Evolutionary conservation across 2,329 filamentous ascomycete genomes (phyloP), one percentile per base, ranked within the genome.

Genomic region (Ophioceras dolichostomum): DNA sequence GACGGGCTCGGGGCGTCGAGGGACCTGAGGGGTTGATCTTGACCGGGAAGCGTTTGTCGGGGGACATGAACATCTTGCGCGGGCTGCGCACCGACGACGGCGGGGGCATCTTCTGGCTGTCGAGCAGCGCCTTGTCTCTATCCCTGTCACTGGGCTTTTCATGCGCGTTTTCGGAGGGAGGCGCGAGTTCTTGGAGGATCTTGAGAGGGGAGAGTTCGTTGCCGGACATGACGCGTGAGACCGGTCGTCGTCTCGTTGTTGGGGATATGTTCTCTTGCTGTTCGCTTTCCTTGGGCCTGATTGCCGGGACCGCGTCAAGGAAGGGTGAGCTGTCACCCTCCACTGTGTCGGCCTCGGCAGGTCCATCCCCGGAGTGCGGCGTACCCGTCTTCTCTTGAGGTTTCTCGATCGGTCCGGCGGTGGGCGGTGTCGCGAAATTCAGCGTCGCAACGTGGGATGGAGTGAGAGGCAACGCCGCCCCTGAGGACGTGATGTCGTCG

Each of bases 11-110:
- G 28, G 40, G 40, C 19, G 43, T 41, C 33, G 43, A 36, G 10
- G 14, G 32, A 35, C 39, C 39, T 44, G 41, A 49, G 31, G 49
- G 42, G 56, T 61, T 68, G 49, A 76, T 59, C 53, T 70, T 74
- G 47, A 79, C 65, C 38, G 75, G 75, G 48, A 79, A 79, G 39
- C 75, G 63, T 53, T 69, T 75, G 43, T 70, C 70, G 13, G 71
- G 69, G 3, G 54, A 54, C 16, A 55, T 58, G n/a, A n/a, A n/a
- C 20, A 62, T 48, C 49, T 68, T 70, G 42, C 65, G 56, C 20
- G 70, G 65, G 45, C 63, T 71, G 31, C 60, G 57, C 8, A 43
- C 41, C 8, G 55, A 49, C 32, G 55, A 46, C 37, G 52, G 49
- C 17, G 50, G 49, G 21, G 53, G 44, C 49, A 47, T 52, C 45